Evolutionary conservation across 2,329 filamentous ascomycete species (phyloP), one percentile per base, ranked within the genome.

Genomic region (Neurospora sp.): DNA sequence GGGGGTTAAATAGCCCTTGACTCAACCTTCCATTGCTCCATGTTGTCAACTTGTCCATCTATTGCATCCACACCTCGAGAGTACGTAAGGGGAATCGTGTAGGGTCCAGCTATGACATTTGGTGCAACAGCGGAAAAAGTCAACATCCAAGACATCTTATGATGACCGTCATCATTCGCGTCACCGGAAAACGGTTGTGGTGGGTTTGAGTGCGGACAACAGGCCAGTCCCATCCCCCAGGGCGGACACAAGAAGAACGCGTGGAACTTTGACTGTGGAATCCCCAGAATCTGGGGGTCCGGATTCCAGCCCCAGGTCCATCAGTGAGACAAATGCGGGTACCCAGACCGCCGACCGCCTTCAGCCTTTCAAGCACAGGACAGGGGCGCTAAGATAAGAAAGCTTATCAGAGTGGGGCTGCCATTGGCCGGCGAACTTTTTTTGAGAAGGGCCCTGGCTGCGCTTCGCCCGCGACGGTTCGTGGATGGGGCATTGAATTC

Each of bases 351-450:
- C 52, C 52, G 52, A 62, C 52, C 23, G 52, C 52, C 52, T 52
- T 52, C 43, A 43, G 41, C 41, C 41, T 52, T 57, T 57, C 52
- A 62, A 28, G 28, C 28, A 28, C 28, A 62, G 52, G 23, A 62
- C 52, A 36, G 52, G 52, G 52, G 15, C 52, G 52, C 52, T 62
- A 62, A 38, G 43, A 39, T 46, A 68, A 67, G 41, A 10, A 17
- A 70, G 69, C 68, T 74, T 74, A 74, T 74, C 73, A n/a, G 38
- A 69, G 72, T 74, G 73, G 73, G 72, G 72, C 72, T 62, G 5
- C 37, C 1, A 33, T 36, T 62, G 36, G 57, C 39, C 36, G 40
- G 39, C 67, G 71, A 74, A 74, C 72, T 74, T 74, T 74, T 74
- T 74, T 73, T 71, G 68, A 23, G 39, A 62, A 62, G 28, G 23